Conservation (phyloP, 1,284 basidiomycete genomes). For the Austroboletus novae-zelandiae region DNA sequence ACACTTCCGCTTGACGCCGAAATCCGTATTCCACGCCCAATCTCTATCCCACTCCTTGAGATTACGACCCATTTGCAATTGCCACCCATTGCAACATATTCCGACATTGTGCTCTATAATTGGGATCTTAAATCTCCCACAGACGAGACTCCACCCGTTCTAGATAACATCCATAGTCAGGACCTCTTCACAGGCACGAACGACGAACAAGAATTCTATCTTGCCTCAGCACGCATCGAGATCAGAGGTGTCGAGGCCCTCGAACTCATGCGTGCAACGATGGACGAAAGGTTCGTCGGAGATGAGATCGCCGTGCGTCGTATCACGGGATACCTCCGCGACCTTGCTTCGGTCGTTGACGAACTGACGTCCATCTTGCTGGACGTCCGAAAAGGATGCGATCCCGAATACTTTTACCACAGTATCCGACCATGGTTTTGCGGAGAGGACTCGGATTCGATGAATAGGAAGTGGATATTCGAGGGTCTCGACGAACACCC, state of each 20-base stretch:
- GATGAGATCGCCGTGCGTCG: slow-evolving; percentile 76
- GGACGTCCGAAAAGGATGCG: slow-evolving; percentile 69
- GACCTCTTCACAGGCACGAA: slow-evolving; percentile 78
- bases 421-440: slow-evolving; percentile 91
- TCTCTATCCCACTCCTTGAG: slow-evolving; percentile 80
- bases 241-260: slow-evolving; percentile 86
- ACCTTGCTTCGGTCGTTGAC: slow-evolving; percentile 67
- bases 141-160: slow-evolving; percentile 25
- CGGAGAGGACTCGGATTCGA: slow-evolving; percentile 72
- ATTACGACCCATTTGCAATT: slow-evolving; percentile 76
- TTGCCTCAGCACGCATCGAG: slow-evolving; percentile 87
- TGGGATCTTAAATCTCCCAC: slow-evolving; percentile 54
- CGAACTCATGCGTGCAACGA: slow-evolving; percentile 80
- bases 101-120: slow-evolving; percentile 93
- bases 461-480: slow-evolving; percentile 72
- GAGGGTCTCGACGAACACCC: slow-evolving; percentile 65
- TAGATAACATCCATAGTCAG: slow-evolving; percentile 59
- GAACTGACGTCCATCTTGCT: slow-evolving; percentile 61
- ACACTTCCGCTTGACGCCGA: slow-evolving; percentile 55
- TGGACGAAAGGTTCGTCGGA: slow-evolving; percentile 91
- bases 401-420: slow-evolving; percentile 82
- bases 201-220: slow-evolving; percentile 89
- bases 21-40: slow-evolving; percentile 64
- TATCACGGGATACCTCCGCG: slow-evolving; percentile 70
- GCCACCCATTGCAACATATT: slow-evolving; percentile 90